Base-by-base conservation (phyloP, 768 basidiomycete genomes). In the Suillus cothurnatus region DNA sequence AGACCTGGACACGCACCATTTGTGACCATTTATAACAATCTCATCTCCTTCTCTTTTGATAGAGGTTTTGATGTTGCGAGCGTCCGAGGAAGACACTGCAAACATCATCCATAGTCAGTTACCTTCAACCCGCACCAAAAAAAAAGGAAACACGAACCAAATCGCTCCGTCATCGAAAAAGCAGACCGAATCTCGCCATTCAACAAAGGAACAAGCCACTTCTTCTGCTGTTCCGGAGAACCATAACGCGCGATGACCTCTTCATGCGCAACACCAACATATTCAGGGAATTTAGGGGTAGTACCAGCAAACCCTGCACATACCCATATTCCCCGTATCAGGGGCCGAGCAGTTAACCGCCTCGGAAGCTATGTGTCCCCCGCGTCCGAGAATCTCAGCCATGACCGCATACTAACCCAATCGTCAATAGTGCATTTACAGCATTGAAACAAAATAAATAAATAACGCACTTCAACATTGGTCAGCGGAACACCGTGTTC, bases 291-390 rank as follows among this genome's bases (percentile, higher is more conserved):
- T 21, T 23, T 6, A 60, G 4, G 31, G 34, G 28, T 14, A 32
- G 49, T 8, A 50, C 6, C 12, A 14, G 23, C 61, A 69, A 7
- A 9, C 38, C 19, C 59, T 32, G 14, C n/a, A 77, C 86, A 43
- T 69, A 93, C 94, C 95, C 95, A 98, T 98, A 76, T 98, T 98
- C 2, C 96, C 97, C 19, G 97, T 99, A 77, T 99, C 97, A 36
- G 97, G 97, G 17, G 96, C 95, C 31, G 95, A 89, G 78, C 95
- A 99, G 73, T 99, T 99, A 63, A 92, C 88, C 15, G 85, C 88
- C 79, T 98, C 90, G 26, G 96, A 88, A 3, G 91, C 94, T 59
- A 95, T 78, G 68, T 89, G 89, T 11, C 91, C 90, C 26, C 85
- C 89, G 63, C 94, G 88, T 5, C 96, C 96, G 69, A 98, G 85